phyloP scores from a whole-genome alignment of 1,139 yeast genomes.

The Suhomyces maxii region DNA sequence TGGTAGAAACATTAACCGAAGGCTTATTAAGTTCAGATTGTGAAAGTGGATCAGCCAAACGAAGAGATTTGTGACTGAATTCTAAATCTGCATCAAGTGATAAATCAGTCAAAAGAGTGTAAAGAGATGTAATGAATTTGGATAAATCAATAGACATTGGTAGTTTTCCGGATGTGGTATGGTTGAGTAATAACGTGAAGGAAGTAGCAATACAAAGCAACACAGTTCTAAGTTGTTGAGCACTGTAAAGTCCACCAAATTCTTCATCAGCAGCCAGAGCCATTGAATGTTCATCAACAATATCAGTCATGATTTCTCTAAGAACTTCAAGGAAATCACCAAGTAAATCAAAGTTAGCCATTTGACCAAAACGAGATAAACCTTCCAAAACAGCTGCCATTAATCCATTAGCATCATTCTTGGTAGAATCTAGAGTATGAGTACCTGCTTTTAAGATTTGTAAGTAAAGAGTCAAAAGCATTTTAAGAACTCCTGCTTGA shows the following conservation, averaged over 20 bases:
- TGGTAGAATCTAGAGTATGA: constrained; percentile 22
- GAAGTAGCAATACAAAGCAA: constrained; percentile 86
- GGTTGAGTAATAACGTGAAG: constrained; percentile 75
- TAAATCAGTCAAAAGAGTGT: constrained; percentile 62
- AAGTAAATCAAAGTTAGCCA: constrained; percentile 86
- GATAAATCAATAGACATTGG: constrained; percentile 68
- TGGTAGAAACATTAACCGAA: constrained; percentile 82
- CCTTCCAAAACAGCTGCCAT: constrained; percentile 92
- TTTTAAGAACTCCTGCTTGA: constrained; percentile 81
- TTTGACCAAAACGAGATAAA: constrained; percentile 81
- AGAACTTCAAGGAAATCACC: constrained; percentile 91
- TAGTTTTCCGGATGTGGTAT: constrained; percentile 53
- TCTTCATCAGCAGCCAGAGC: constrained; percentile 23
- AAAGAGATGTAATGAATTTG: constrained; percentile 72
- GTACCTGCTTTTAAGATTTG: constrained; percentile 64
- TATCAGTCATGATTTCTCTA: constrained; percentile 68
- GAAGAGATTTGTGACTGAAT: constrained; percentile 74
- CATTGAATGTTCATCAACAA: constrained; percentile 34
- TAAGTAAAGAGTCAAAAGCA: constrained; percentile 69
- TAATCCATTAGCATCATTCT: constrained; percentile 52
- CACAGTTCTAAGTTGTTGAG: constrained; percentile 60
- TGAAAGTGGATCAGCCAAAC: constrained; percentile 74
- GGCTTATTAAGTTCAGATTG: constrained; percentile 45
- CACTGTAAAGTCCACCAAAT: constrained; percentile 33
- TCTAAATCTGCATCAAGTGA: constrained; percentile 83